phyloP scores from a whole-genome alignment of 345 rosid species.

The Brassica juncea region DNA sequence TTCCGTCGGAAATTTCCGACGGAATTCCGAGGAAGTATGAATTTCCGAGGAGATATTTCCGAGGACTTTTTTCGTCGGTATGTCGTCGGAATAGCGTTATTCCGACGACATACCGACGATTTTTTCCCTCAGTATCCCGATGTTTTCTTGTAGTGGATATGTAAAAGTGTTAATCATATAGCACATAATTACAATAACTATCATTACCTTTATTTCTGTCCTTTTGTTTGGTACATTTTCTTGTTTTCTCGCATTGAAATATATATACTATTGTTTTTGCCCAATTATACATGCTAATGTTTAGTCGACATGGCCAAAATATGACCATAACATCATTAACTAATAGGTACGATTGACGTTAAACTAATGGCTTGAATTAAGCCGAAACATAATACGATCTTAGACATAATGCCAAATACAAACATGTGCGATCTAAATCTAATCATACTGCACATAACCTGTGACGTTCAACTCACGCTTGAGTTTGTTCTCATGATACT shows the following conservation, averaged over 20 bases:
- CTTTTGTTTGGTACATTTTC: not conserved
- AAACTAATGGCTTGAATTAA: not conserved
- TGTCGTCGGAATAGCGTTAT: too few relatives aligned
- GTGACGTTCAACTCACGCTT: not conserved
- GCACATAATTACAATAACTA: constrained; percentile 14
- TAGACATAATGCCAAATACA: not conserved
- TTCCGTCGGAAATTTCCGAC: too few relatives aligned
- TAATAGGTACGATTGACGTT: not conserved
- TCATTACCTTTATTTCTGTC: not conserved
- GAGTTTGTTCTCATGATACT: not conserved
- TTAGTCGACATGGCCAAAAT: constrained; percentile 1
- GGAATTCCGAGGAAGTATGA: too few relatives aligned
- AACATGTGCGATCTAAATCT: not conserved
- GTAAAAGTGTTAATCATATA: constrained; percentile 27
- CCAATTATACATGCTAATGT: not conserved
- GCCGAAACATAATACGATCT: not conserved
- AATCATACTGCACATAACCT: not conserved
- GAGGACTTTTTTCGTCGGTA: too few relatives aligned
- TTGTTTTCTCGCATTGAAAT: not conserved
- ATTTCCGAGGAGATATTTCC: too few relatives aligned
- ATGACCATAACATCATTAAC: not conserved
- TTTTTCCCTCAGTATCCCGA: too few relatives aligned
- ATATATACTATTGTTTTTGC: not conserved
- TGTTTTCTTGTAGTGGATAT: too few relatives aligned
- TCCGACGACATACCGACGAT: too few relatives aligned